A percentile compares a stretch with the other conserved stretches of the same genome.
phyloP scores from a whole-genome alignment of 2,329 filamentous ascomycete genomes.

The Ilyonectria sp. region DNA sequence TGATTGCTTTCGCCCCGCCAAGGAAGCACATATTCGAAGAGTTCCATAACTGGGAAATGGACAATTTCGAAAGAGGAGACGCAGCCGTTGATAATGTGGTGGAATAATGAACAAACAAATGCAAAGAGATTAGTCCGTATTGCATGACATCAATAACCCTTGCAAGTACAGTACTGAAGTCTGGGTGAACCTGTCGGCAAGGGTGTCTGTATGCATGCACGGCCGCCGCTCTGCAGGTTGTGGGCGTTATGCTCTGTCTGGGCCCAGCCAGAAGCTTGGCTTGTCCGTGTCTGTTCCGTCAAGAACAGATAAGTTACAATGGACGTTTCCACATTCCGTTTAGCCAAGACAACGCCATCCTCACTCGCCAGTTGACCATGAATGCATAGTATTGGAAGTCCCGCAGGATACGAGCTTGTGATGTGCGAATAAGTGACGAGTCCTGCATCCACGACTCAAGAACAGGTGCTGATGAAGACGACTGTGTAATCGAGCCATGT shows the following conservation, averaged over 20 bases:
- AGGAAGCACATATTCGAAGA: slow-evolving; percentile 12
- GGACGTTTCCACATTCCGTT: slow-evolving; percentile 5
- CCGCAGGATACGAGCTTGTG: slow-evolving; percentile 13
- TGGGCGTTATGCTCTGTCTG: slow-evolving; percentile 29
- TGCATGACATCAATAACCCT: slow-evolving; percentile 37
- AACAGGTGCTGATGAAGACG: slow-evolving; percentile 33
- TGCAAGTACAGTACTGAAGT: slow-evolving; percentile 30
- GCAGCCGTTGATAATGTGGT: slow-evolving; percentile 35
- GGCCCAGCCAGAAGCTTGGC: slow-evolving; percentile 37
- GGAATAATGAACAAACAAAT: slow-evolving; percentile 27
- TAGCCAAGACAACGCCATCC: neutral
- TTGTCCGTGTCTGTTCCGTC: slow-evolving; percentile 31
- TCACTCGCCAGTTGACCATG: slow-evolving; percentile 5
- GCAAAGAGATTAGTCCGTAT: slow-evolving; percentile 29
- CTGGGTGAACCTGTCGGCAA: slow-evolving; percentile 40
- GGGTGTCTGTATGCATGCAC: slow-evolving; percentile 40
- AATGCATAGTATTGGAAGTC: neutral
- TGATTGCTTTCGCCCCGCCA: slow-evolving; percentile 1
- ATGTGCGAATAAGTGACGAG: slow-evolving; percentile 26
- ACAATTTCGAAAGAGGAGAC: slow-evolving; percentile 25
- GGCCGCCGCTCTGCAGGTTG: slow-evolving; percentile 35
- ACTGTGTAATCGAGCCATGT: slow-evolving; percentile 29
- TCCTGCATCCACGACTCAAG: slow-evolving; percentile 41
- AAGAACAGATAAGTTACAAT: slow-evolving; percentile 14
- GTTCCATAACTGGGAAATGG: slow-evolving; percentile 9